Conservation (phyloP, 2,329 filamentous ascomycete species). For the Zymoseptoria crescenta region DNA sequence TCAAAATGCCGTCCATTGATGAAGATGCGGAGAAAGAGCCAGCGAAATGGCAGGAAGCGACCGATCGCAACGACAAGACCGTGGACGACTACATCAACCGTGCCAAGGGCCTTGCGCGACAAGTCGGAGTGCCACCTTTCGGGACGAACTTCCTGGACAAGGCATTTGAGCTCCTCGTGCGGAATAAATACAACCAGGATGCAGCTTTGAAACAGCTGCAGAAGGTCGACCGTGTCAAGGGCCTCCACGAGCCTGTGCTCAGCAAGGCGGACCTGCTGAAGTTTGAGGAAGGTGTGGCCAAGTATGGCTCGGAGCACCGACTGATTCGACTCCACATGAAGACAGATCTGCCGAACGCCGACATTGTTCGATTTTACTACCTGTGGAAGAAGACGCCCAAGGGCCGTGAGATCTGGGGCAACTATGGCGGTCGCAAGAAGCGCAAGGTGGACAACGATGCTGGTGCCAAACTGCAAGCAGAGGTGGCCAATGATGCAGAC, state of each 20-base stretch:
- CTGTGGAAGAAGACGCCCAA: constrained; percentile 93
- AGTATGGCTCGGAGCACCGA: constrained; percentile 84
- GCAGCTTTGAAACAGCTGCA: constrained; percentile 63
- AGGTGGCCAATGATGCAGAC: constrained; percentile 84
- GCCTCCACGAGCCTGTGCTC: constrained; percentile 77
- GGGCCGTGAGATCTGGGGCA: constrained; percentile 83
- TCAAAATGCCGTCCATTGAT: constrained; percentile 53
- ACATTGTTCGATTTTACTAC: constrained; percentile 90
- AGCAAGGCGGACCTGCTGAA: constrained; percentile 72
- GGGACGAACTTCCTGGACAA: constrained; percentile 86
- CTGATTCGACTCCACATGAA: constrained; percentile 79
- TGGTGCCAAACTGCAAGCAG: constrained; percentile 72
- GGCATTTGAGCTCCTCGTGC: constrained; percentile 65
- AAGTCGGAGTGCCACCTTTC: constrained; percentile 62
- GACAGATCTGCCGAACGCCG: constrained; percentile 61
- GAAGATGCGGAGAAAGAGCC: constrained; percentile 14
- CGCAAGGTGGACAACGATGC: constrained; percentile 56
- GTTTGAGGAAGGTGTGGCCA: constrained; percentile 84
- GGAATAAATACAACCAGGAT: constrained; percentile 62
- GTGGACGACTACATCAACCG: constrained; percentile 70
- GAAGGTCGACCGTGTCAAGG: constrained; percentile 57
- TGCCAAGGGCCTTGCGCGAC: constrained; percentile 56
- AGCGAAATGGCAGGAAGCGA: constrained; percentile 2
- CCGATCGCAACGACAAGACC: constrained; percentile 42
- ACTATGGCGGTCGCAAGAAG: constrained; percentile 79